Base-by-base conservation (phyloP, 495 filamentous ascomycete species). In the Hyphodiscus hymeniophilus region DNA sequence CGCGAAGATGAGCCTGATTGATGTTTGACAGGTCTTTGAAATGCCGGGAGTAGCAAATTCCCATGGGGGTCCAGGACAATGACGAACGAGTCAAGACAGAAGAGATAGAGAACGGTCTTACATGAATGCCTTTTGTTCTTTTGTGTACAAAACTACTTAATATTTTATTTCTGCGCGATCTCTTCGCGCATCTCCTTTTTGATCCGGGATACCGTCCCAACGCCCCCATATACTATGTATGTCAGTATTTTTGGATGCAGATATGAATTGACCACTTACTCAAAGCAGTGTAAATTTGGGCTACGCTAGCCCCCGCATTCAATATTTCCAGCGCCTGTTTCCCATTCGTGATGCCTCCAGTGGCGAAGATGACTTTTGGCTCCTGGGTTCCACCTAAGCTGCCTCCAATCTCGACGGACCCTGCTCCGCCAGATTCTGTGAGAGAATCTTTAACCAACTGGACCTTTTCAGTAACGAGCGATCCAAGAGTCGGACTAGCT, bases 341-440 rank as follows among this genome's bases (percentile, higher is more conserved):
- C 8, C 91, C 92, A 52, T 77, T 89, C 4, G 80, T 87, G 52
- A 98, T 92, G 7, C 92, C 92, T 1, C 91, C 91, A 0, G 82
- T 87, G 11, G 90, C 90, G 63, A 97, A 96, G 38, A 98, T 83
- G 35, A 87, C 80, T 70, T 95, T 95, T 31, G 74, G 78, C 26
- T 65, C 59, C 22, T 47, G 22, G 0, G 38, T 51, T 31, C 49
- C 45, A 24, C 21, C 45, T 0, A 50, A 38, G 23, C 35, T 56
- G 44, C 56, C 48, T 45, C 59, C 64, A 18, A 63, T 59, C 49
- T 64, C 47, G 3, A 3, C 11, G 12, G 15, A 12, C 17, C 23
- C 22, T 2, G 32, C 33, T 23, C 55, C 51, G 0, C 47, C 42
- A 28, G 64, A 47, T 40, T 45, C 55, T 10, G 46, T 52, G n/a